Percentiles rank a stretch among this genome's conserved stretches.
Evolutionary conservation across 306 rosid genomes (phyloP).

Genomic region (Oemleria cerasiformis): DNA sequence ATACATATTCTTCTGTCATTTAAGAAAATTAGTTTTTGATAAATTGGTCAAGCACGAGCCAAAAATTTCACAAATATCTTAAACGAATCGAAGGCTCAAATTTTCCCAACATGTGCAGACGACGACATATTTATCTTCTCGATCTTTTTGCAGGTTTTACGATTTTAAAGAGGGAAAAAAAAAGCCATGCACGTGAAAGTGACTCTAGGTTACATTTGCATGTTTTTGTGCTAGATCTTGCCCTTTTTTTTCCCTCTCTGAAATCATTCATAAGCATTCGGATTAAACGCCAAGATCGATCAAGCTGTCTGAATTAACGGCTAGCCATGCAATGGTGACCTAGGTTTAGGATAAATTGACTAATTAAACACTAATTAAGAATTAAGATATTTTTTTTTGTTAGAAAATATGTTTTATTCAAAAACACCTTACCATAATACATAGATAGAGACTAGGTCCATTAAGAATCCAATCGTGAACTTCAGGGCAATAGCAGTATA

Average conservation of each 20-base stretch:
- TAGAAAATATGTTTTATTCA: too few species aligned
- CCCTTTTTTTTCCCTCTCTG: slow-evolving; percentile 19
- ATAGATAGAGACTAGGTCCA: too few species aligned
- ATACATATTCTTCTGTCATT: not conserved
- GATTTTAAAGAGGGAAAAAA: slow-evolving; percentile 9
- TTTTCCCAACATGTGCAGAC: slow-evolving; percentile 29
- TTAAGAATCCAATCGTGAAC: too few species aligned
- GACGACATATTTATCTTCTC: slow-evolving; percentile 17
- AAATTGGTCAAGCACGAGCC: slow-evolving; percentile 29
- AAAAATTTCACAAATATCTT: slow-evolving; percentile 22
- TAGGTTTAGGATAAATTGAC: too few species aligned
- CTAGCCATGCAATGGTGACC: not conserved
- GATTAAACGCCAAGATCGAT: slow-evolving; percentile 20
- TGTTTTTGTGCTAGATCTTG: slow-evolving; percentile 45
- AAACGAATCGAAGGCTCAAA: slow-evolving; percentile 8
- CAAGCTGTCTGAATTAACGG: not conserved
- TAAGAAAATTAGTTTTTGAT: slow-evolving; percentile 18
- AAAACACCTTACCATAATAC: too few species aligned
- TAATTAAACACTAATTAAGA: too few species aligned
- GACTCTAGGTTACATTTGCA: slow-evolving; percentile 28
- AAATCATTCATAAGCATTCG: slow-evolving; percentile 5
- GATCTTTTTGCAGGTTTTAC: not conserved
- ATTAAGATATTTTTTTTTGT: too few species aligned
- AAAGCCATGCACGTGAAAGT: slow-evolving; percentile 52
- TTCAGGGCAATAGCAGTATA: too few species aligned